These are phyloP conservation scores for Flaveria ramosissima DNA, from an alignment of 129 eudicot species.

Conservation along the genomic window DNA sequence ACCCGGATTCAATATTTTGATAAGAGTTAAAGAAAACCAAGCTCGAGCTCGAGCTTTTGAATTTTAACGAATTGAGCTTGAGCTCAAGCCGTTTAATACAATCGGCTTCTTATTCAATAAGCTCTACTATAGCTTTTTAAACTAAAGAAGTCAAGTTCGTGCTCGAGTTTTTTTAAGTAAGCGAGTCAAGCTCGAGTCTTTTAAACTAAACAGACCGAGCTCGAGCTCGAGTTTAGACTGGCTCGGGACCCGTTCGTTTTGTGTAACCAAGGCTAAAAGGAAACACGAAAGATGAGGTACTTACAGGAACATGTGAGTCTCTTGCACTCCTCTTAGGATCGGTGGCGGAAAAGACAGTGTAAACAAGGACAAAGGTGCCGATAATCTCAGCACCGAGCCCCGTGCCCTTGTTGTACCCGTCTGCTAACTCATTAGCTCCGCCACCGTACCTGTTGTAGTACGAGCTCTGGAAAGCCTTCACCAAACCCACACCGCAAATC, in stretches of 20 bases:
- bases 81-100: too few species aligned
- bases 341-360: slow-evolving; percentile 87
- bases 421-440: slow-evolving; percentile 65
- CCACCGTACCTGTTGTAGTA: slow-evolving; percentile 72
- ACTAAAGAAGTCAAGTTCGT: too few species aligned
- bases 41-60: too few species aligned
- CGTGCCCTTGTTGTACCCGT: slow-evolving; percentile 77
- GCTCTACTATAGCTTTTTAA: too few species aligned
- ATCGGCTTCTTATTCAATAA: too few species aligned
- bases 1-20: too few species aligned
- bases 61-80: too few species aligned
- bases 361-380: slow-evolving; percentile 86
- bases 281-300: slow-evolving; percentile 5
- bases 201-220: not conserved
- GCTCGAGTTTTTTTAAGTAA: too few species aligned
- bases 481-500: slow-evolving; percentile 83
- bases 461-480: slow-evolving; percentile 76
- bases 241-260: too few species aligned
- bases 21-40: too few species aligned
- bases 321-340: slow-evolving; percentile 89
- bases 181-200: too few species aligned
- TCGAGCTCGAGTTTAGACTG: too few species aligned
- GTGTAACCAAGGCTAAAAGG: not conserved
- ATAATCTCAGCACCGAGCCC: slow-evolving; percentile 88
- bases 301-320: slow-evolving; percentile 97